Evolutionary conservation across 108 stramenopile species (phyloP).

Genomic region (Aureococcus anophagefferens): DNA sequence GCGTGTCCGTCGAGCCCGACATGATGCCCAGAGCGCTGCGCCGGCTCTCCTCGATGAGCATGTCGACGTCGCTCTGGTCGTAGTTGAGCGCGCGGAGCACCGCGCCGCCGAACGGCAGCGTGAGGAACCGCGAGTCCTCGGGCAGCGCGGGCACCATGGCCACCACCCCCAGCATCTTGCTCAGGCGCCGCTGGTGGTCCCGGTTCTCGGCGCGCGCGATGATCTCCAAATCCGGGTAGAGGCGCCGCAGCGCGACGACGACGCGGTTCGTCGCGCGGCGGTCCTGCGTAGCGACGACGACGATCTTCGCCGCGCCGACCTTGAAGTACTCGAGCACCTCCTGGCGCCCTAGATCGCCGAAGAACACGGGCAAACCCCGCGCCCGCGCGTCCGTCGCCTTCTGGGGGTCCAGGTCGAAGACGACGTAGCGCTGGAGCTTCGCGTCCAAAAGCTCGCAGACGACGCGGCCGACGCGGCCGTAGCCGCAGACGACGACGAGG

Average conservation of each 20-base stretch:
- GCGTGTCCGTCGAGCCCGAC: too few relatives aligned
- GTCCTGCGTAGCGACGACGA: conserved; percentile 83
- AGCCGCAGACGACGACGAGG: conserved; percentile 89
- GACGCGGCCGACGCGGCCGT: conserved; percentile 82
- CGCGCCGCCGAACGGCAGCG: conserved; percentile 81
- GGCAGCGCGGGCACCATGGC: conserved; percentile 91
- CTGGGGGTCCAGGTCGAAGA: conserved; percentile 81
- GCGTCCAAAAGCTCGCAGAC: conserved; percentile 85
- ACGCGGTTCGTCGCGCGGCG: conserved; percentile 71
- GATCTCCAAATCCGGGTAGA: conserved; percentile 79
- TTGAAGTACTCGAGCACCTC: conserved; percentile 83
- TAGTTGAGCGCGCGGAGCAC: conserved; percentile 21
- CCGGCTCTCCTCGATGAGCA: conserved; percentile 29
- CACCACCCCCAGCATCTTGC: conserved; percentile 68
- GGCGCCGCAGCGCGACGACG: conserved; percentile 72
- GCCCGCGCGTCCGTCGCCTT: conserved; percentile 85
- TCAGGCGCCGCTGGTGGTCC: conserved; percentile 78
- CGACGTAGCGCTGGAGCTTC: conserved; percentile 83
- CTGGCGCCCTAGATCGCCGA: conserved; percentile 81
- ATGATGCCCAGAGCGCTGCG: neutral
- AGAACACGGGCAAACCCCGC: conserved; percentile 84
- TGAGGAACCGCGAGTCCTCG: conserved; percentile 79
- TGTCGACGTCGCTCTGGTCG: conserved; percentile 28
- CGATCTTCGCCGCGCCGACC: conserved; percentile 79
- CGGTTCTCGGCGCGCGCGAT: conserved; percentile 76